phyloP scores from a whole-genome alignment of 768 basidiomycete species.

The Lactarius akahatsu region DNA sequence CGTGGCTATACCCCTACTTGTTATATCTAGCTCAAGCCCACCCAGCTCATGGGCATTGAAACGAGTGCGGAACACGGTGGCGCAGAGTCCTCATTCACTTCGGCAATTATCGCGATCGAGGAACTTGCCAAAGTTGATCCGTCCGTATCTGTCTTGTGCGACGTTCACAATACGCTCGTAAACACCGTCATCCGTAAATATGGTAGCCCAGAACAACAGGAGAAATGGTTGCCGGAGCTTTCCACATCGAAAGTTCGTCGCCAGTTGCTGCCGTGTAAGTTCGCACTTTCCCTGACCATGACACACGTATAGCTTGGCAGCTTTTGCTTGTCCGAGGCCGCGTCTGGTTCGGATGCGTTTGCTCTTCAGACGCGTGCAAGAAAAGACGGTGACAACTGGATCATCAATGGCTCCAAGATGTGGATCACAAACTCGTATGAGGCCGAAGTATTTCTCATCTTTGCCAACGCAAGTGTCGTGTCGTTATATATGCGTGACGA shows the following conservation, averaged over 20 bases:
- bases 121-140: conserved; percentile 97
- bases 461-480: conserved; percentile 74
- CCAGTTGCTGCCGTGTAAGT: background rate
- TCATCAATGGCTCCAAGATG: conserved; percentile 98
- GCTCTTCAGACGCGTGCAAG: conserved; percentile 91
- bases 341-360: conserved; percentile 96
- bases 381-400: conserved; percentile 81
- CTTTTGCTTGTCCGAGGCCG: conserved; percentile 92
- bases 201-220: conserved; percentile 79
- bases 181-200: conserved; percentile 92
- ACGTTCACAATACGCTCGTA: conserved; percentile 98
- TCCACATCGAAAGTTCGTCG: conserved; percentile 65
- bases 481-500: background rate
- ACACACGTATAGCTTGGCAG: conserved; percentile 70
- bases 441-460: conserved; percentile 89
- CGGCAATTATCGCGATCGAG: conserved; percentile 95
- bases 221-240: conserved; percentile 85
- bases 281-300: conserved; percentile 3
- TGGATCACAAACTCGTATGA: conserved; percentile 97
- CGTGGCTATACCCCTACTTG: conserved; percentile 32
- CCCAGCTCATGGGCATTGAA: conserved; percentile 96
- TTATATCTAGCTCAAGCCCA: conserved; percentile 7
- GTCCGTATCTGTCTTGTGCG: conserved; percentile 92
- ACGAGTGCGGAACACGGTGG: conserved; percentile 82
- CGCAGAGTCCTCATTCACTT: conserved; percentile 87